Evolutionary conservation across 495 filamentous ascomycete species (phyloP).

Genomic region (Talaromyces thailandensis): DNA sequence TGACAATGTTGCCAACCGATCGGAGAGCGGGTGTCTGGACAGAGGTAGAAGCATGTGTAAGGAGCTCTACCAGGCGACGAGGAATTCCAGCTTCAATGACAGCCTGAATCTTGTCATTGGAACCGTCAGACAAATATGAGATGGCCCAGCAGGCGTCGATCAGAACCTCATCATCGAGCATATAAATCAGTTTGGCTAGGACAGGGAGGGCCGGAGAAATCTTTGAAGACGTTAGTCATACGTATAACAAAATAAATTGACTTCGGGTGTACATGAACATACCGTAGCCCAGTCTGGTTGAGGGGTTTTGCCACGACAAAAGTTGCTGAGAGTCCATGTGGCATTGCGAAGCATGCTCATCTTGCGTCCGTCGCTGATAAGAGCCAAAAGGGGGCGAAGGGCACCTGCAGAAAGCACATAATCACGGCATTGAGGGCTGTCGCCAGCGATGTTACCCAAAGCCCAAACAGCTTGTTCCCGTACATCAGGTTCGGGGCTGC

Average conservation of each 20-base stretch:
- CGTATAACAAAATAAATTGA: neutral
- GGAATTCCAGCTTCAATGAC: constrained; percentile 98
- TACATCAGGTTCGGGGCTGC: constrained; percentile 95
- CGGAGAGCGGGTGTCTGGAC: constrained; percentile 96
- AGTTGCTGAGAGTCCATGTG: constrained; percentile 99
- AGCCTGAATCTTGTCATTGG: constrained; percentile 99
- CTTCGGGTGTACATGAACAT: constrained; percentile 10
- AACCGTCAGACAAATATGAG: constrained; percentile 97
- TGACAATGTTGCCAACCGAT: constrained; percentile 98
- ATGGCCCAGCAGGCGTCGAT: constrained; percentile 99
- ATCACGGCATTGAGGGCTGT: constrained; percentile 94
- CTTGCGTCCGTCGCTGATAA: constrained; percentile 96
- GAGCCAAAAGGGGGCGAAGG: constrained; percentile 74
- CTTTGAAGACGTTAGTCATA: constrained; percentile 36
- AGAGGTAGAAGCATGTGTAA: constrained; percentile 98
- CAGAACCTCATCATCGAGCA: constrained; percentile 94
- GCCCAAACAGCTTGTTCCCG: constrained; percentile 99
- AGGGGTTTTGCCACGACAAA: constrained; percentile 98
- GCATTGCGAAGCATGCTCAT: constrained; percentile 98
- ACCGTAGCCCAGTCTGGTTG: constrained; percentile 98
- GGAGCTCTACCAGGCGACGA: constrained; percentile 89
- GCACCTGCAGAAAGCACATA: constrained; percentile 87
- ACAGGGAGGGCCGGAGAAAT: constrained; percentile 95
- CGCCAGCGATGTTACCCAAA: constrained; percentile 96
- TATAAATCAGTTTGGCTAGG: constrained; percentile 94